Evolutionary conservation across 352 stramenopile species (phyloP).

Genomic region (Globisporangium abappressorium): DNA sequence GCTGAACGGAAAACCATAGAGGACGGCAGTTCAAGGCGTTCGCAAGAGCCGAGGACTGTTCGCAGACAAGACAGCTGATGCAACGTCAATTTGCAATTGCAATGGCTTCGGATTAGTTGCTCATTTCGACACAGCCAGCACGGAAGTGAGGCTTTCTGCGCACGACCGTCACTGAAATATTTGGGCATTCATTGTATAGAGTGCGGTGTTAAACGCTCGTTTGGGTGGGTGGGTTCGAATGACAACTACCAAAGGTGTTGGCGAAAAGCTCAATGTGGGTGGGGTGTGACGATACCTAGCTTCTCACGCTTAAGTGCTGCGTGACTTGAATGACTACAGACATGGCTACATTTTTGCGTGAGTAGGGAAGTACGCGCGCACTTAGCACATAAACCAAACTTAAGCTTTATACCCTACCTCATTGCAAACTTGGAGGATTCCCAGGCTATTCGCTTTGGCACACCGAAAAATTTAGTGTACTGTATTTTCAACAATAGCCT

Average conservation of each 20-base stretch:
- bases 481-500: no score
- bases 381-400: no score
- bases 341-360: no score
- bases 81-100: neutral
- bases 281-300: no score
- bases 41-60: neutral
- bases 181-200: neutral
- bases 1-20: neutral
- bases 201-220: neutral
- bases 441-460: no score
- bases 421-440: no score
- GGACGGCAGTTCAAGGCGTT: neutral
- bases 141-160: neutral
- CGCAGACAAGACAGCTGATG: neutral
- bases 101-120: neutral
- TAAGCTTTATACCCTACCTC: no score
- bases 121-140: neutral
- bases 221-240: neutral
- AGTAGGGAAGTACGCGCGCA: no score
- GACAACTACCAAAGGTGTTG: neutral
- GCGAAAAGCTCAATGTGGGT: neutral
- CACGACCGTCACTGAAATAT: neutral
- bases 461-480: no score
- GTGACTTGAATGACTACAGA: no score
- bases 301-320: no score